Evolutionary conservation across 2,329 filamentous ascomycete species (phyloP), one percentile per base, ranked within the genome.

Genomic region (Colletotrichum sp.): DNA sequence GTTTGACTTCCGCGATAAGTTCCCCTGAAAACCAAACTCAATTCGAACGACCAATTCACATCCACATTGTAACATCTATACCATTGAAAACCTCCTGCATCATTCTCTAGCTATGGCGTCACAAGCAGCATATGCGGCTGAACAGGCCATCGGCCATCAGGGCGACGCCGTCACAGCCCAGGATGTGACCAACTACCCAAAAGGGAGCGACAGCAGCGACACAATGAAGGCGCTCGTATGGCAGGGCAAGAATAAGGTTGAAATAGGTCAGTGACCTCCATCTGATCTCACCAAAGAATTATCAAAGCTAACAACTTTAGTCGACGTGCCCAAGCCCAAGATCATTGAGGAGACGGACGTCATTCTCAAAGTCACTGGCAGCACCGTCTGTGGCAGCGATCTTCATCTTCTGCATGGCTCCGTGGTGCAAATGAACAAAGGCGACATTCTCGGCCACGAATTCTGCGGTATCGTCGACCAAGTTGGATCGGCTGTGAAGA

Each of bases 221-320:
- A 93, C 85, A 18, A 97, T 98, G 94, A 94, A 95, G 83, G 96
- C 95, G 0, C 85, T 98, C 16, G 91, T 90, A 3, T 98, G 95
- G 95, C 92, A 94, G 84, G 94, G 94, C 68, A 97, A 96, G 88
- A 95, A 96, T 81, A 91, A 88, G 34, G 95, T 98, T 63, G 86
- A 94, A 81, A 88, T 98, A 21, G 86, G 90, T 92, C 83, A 74
- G 84, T 67, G 16, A 5, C 10, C 6, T 12, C 16, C 8, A 28
- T 26, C 30, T 16, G 7, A 6, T 24, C 16, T 5, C 81, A 10
- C 8, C 6, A 34, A 30, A 63, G 9, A 10, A n/a, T 28, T 9
- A 28, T 30, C 18, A 36, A 36, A 10, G 21, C 13, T 65, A 1
- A 24, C 16, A 18, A 5, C 16, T 26, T 44, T 39, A 90, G 89